Percentiles rank a stretch among this genome's conserved stretches.
These are phyloP conservation scores for Candida koratica DNA, from an alignment of 805 yeast genomes.

Conservation along the genomic window DNA sequence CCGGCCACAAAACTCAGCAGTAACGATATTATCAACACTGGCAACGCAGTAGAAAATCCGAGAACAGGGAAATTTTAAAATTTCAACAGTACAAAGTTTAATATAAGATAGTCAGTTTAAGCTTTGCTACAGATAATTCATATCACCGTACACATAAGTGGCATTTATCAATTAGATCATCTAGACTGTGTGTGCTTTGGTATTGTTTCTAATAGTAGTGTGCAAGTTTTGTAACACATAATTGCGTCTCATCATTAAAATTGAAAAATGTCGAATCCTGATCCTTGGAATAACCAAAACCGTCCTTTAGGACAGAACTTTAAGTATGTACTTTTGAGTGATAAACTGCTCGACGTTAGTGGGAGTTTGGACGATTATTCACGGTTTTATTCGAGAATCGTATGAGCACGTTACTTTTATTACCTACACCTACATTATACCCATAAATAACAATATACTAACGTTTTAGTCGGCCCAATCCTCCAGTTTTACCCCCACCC, in stretches of 20 bases:
- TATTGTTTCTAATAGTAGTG: too few species aligned
- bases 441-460: too few species aligned
- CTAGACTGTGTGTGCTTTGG: too few species aligned
- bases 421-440: too few species aligned
- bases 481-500: conserved; percentile 61
- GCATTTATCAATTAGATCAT: too few species aligned
- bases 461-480: conserved; percentile 50
- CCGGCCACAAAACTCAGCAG: conserved; percentile 2
- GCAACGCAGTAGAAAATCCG: conserved; percentile 5
- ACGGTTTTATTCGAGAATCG: too few species aligned
- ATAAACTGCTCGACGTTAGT: background rate
- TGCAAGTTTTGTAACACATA: conserved; percentile 1
- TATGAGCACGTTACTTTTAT: too few species aligned
- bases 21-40: conserved; percentile 1
- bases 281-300: conserved; percentile 41
- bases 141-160: too few species aligned
- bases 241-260: conserved; percentile 5
- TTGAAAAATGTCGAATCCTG: conserved; percentile 34
- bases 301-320: conserved; percentile 41
- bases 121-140: too few species aligned
- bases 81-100: conserved; percentile 3
- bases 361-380: too few species aligned
- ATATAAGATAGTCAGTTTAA: background rate
- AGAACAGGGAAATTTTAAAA: conserved; percentile 7
- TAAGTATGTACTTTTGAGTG: conserved; percentile 31